phyloP scores from a whole-genome alignment of 192 early-diverging fungal species.

The Coemansia sp. region DNA sequence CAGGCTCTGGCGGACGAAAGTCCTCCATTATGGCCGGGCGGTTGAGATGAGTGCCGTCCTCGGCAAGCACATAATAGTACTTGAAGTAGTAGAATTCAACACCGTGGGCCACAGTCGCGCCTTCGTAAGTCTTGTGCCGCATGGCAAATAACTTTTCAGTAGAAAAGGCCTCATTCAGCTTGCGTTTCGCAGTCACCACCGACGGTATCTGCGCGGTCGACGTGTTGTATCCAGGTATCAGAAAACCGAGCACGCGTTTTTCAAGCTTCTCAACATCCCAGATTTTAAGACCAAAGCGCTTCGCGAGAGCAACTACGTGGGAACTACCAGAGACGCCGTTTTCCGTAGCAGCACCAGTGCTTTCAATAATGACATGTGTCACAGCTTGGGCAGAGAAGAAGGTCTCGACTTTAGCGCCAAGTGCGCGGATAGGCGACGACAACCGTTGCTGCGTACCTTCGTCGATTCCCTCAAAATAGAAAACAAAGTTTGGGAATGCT shows the following conservation, averaged over 20 bases:
- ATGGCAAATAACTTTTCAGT: constrained; percentile 45
- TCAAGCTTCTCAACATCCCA: constrained; percentile 49
- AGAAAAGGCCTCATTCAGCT: constrained; percentile 48
- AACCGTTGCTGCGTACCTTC: constrained; percentile 37
- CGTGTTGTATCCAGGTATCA: constrained; percentile 43
- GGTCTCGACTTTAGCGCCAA: constrained; percentile 44
- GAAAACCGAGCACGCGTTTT: constrained; percentile 36
- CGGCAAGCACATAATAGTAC: constrained; percentile 49
- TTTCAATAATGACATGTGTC: constrained; percentile 49
- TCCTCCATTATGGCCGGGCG: constrained; percentile 52
- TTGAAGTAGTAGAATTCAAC: constrained; percentile 53
- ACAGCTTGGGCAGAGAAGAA: constrained; percentile 54
- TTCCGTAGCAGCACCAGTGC: constrained; percentile 9
- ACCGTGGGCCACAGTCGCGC: constrained; percentile 33
- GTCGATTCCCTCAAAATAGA: constrained; percentile 54
- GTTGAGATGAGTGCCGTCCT: constrained; percentile 44
- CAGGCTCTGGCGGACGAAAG: constrained; percentile 41
- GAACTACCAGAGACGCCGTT: constrained; percentile 17
- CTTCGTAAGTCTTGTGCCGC: constrained; percentile 45
- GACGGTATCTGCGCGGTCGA: constrained; percentile 21
- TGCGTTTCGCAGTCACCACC: constrained; percentile 49
- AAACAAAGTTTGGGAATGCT: constrained; percentile 52
- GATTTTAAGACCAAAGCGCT: constrained; percentile 44
- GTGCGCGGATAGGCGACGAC: constrained; percentile 29
- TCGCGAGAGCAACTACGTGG: constrained; percentile 34